These are phyloP conservation scores for Aspergillus sojae DNA, from an alignment of 2,329 filamentous ascomycete species.

Conservation along the genomic window DNA sequence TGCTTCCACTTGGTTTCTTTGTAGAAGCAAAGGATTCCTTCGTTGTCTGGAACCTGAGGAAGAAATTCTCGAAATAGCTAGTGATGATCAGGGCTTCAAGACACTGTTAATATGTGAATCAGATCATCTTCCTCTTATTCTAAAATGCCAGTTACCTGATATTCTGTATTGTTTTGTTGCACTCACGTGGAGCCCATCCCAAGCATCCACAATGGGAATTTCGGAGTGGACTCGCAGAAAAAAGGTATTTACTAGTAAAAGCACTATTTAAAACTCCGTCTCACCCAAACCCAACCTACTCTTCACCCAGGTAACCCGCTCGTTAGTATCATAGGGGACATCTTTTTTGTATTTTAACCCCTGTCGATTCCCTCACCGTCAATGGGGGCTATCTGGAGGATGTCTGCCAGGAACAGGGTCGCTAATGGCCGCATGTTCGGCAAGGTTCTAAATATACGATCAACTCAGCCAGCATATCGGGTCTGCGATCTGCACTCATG, in stretches of 20 bases:
- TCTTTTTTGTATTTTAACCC: too few species aligned
- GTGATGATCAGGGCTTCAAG: neutral
- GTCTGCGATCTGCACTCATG: neutral
- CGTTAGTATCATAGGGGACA: neutral
- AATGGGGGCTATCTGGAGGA: neutral
- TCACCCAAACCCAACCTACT: neutral
- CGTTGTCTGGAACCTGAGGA: neutral
- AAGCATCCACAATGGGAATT: neutral
- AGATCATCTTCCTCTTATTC: neutral
- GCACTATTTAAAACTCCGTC: neutral
- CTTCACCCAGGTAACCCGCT: neutral
- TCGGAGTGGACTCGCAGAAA: neutral
- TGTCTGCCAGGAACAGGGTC: neutral
- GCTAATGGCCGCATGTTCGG: neutral
- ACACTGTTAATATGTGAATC: neutral
- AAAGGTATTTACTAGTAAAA: neutral
- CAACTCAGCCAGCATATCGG: neutral
- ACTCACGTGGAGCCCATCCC: neutral
- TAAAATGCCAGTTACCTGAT: too few species aligned
- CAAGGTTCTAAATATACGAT: constrained; percentile 1
- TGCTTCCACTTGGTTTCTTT: neutral
- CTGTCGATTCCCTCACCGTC: neutral
- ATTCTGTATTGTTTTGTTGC: neutral
- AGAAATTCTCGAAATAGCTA: neutral
- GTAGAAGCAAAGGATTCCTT: neutral